Conservation (phyloP, 1,284 basidiomycete genomes). For the Ceratobasidium sp. region DNA sequence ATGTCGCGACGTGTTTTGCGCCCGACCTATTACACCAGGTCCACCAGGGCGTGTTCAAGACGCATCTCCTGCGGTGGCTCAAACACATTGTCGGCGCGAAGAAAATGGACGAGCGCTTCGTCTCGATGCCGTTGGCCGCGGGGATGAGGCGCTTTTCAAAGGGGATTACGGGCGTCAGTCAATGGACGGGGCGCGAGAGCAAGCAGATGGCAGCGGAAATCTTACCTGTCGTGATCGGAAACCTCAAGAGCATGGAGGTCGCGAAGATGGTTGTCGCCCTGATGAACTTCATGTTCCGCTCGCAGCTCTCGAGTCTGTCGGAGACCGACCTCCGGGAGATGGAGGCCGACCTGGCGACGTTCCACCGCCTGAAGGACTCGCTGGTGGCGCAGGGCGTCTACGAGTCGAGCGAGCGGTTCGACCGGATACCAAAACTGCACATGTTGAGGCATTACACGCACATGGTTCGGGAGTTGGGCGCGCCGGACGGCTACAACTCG, state of each 20-base stretch:
- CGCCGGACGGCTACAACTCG: slow-evolving; percentile 46
- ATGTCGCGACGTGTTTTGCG: slow-evolving; percentile 40
- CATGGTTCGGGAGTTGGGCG: slow-evolving; percentile 39
- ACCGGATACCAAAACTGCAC: slow-evolving; percentile 30
- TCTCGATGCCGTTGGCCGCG: neutral
- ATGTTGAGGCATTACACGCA: slow-evolving; percentile 43
- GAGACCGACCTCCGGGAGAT: neutral
- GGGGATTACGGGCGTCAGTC: slow-evolving; percentile 20
- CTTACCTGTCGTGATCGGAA: slow-evolving; percentile 13
- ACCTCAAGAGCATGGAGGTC: neutral
- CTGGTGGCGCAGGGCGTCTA: slow-evolving; percentile 22
- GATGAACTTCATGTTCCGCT: slow-evolving; percentile 28
- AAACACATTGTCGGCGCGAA: neutral
- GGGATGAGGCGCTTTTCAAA: slow-evolving; percentile 20
- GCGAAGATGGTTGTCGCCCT: neutral
- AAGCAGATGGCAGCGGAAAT: slow-evolving; percentile 10
- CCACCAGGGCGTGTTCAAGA: slow-evolving; percentile 43
- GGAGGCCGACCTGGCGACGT: neutral
- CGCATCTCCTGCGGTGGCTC: neutral
- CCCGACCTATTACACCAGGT: slow-evolving; percentile 48
- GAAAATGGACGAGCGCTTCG: neutral
- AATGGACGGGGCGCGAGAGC: slow-evolving; percentile 53
- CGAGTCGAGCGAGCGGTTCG: neutral
- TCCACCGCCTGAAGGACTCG: slow-evolving; percentile 10
- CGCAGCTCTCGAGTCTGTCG: slow-evolving; percentile 11